Percentiles rank a stretch among this genome's conserved stretches.
phyloP scores from a whole-genome alignment of 2,329 filamentous ascomycete genomes.

The Lachnellula arida region DNA sequence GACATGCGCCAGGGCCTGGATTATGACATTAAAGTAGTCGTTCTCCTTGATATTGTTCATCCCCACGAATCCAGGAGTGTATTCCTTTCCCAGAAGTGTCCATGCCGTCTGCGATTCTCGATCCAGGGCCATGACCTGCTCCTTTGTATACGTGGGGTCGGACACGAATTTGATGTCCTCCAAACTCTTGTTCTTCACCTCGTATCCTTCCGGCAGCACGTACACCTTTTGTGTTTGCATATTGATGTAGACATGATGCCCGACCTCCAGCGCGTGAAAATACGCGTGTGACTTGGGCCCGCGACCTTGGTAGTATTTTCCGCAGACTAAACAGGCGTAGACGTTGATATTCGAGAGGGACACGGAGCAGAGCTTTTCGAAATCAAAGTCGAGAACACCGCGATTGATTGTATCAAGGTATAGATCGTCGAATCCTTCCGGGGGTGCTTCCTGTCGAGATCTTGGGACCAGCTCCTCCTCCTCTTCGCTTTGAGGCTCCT shows the following conservation, averaged over 20 bases:
- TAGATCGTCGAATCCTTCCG: slow-evolving; percentile 87
- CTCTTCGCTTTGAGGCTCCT: slow-evolving; percentile 32
- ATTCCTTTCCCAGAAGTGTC: slow-evolving; percentile 78
- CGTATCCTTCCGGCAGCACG: slow-evolving; percentile 92
- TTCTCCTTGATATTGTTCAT: slow-evolving; percentile 99
- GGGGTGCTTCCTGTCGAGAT: slow-evolving; percentile 69
- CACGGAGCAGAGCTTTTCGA: slow-evolving; percentile 96
- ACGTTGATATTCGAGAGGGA: slow-evolving; percentile 98
- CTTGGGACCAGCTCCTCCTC: slow-evolving; percentile 35
- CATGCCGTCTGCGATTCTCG: slow-evolving; percentile 57
- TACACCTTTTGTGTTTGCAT: slow-evolving; percentile 90
- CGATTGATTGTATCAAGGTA: slow-evolving; percentile 98
- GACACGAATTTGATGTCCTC: slow-evolving; percentile 99
- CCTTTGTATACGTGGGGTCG: slow-evolving; percentile 77
- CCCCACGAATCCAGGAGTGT: slow-evolving; percentile 90
- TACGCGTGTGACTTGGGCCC: slow-evolving; percentile 95
- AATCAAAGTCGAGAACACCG: slow-evolving; percentile 92
- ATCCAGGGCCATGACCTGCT: slow-evolving; percentile 78
- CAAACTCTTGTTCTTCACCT: slow-evolving; percentile 88
- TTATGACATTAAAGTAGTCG: slow-evolving; percentile 94
- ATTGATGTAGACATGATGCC: slow-evolving; percentile 97
- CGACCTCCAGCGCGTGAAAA: slow-evolving; percentile 91
- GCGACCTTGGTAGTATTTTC: slow-evolving; percentile 94
- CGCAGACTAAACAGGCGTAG: slow-evolving; percentile 94
- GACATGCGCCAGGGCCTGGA: slow-evolving; percentile 88